Evolutionary conservation across 2,329 filamentous ascomycete genomes (phyloP).

Genomic region (Epichloe baconii): DNA sequence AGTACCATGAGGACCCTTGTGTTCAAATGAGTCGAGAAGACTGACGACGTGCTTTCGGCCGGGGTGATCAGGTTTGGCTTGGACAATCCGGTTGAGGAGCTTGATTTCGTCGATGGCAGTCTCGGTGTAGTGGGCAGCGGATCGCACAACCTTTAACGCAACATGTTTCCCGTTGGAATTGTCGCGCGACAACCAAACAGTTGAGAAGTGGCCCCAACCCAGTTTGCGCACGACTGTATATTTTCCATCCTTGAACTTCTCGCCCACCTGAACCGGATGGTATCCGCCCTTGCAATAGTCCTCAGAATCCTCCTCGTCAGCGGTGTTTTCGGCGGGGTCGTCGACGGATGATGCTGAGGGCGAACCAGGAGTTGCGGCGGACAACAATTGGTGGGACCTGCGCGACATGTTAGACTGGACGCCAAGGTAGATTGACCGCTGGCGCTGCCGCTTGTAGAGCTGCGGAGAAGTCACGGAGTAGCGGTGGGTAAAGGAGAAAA

Average conservation of each 20-base stretch:
- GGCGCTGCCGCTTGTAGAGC: constrained; percentile 5
- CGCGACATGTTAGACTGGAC: constrained; percentile 2
- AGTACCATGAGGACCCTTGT: constrained; percentile 89
- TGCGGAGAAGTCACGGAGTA: not conserved
- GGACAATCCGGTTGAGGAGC: constrained; percentile 89
- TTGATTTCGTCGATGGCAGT: constrained; percentile 99
- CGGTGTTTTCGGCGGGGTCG: constrained; percentile 79
- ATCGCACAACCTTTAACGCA: constrained; percentile 93
- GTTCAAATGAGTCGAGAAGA: constrained; percentile 90
- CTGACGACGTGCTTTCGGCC: constrained; percentile 93
- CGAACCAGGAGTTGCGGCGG: constrained; percentile 53
- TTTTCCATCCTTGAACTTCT: constrained; percentile 94
- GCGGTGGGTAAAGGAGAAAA: not conserved
- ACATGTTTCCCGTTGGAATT: constrained; percentile 87
- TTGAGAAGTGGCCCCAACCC: constrained; percentile 98
- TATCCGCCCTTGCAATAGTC: constrained; percentile 99
- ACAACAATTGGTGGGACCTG: constrained; percentile 42
- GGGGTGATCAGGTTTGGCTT: constrained; percentile 87
- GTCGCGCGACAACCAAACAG: constrained; percentile 75
- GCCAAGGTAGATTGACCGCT: constrained; percentile 8
- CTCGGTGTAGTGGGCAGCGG: constrained; percentile 95
- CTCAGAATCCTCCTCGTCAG: constrained; percentile 96
- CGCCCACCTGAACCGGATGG: constrained; percentile 85
- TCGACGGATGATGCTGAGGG: constrained; percentile 70
- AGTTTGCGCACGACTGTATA: constrained; percentile 95